A percentile compares a stretch with the other conserved stretches of the same genome.
phyloP scores from a whole-genome alignment of 1,284 basidiomycete genomes.

The Inonotus hispidus region DNA sequence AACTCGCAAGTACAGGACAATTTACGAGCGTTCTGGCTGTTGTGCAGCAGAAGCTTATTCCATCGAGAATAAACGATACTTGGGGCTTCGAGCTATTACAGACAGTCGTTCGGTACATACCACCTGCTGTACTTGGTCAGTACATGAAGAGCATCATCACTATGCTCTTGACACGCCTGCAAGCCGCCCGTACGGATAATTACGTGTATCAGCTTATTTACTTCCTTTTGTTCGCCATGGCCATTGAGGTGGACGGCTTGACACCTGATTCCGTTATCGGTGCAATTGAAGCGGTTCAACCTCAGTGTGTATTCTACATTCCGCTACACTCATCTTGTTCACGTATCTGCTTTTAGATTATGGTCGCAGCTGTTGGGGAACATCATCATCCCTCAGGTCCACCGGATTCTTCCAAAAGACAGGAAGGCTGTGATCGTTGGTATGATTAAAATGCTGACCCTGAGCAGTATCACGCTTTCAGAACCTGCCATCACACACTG shows the following conservation, averaged over 20 bases:
- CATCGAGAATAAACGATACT: constrained; percentile 83
- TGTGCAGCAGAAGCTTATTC: constrained; percentile 85
- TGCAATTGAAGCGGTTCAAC: constrained; percentile 80
- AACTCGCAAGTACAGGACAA: constrained; percentile 74
- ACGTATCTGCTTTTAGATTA: constrained; percentile 44
- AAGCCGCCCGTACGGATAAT: constrained; percentile 85
- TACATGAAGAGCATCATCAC: constrained; percentile 80
- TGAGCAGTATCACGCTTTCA: constrained; percentile 63
- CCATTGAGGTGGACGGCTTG: constrained; percentile 68
- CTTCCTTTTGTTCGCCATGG: constrained; percentile 74
- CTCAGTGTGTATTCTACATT: constrained; percentile 50
- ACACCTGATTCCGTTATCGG: constrained; percentile 75
- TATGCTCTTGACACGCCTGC: constrained; percentile 81
- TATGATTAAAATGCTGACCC: constrained; percentile 72
- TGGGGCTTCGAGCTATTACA: constrained; percentile 92
- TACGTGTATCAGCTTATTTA: constrained; percentile 82
- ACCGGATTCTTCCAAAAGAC: constrained; percentile 77
- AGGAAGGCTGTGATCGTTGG: constrained; percentile 86
- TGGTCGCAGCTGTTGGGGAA: constrained; percentile 81
- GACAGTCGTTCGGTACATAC: constrained; percentile 67
- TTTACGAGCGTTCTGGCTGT: constrained; percentile 82
- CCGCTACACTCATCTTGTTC: neutral
- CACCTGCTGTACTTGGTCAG: constrained; percentile 59
- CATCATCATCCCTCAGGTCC: constrained; percentile 78
- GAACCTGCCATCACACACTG: constrained; percentile 62